Evolutionary conservation across 2,329 filamentous ascomycete species (phyloP).

Genomic region (Purpureocillium lavendulum): DNA sequence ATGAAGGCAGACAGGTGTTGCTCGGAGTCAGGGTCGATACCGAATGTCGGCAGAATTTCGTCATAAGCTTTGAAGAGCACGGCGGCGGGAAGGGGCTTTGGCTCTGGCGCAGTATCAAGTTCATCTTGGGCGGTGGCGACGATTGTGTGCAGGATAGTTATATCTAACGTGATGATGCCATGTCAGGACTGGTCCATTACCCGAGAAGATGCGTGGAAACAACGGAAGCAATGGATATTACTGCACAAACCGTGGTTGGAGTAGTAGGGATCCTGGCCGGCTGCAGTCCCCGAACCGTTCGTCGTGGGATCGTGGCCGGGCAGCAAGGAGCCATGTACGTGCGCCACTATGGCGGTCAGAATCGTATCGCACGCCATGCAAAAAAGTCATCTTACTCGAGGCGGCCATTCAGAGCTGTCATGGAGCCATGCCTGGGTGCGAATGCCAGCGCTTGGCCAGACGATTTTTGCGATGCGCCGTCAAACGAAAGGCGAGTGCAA

Average conservation of each 20-base stretch:
- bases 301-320: conserved; percentile 3
- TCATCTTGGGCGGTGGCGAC: conserved; percentile 63
- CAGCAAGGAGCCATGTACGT: background rate
- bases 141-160: conserved; percentile 69
- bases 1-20: conserved; percentile 70
- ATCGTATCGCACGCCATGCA: no score
- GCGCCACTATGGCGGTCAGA: no score
- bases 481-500: no score
- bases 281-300: background rate
- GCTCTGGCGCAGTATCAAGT: conserved; percentile 45
- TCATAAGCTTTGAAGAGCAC: conserved; percentile 80
- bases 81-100: conserved; percentile 60
- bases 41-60: conserved; percentile 60
- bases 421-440: conserved; percentile 18
- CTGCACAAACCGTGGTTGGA: conserved; percentile 52
- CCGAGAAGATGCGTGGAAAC: background rate
- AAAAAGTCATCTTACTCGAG: conserved; percentile 16
- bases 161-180: conserved; percentile 45
- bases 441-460: no score
- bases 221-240: background rate
- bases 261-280: conserved; percentile 34
- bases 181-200: conserved; percentile 2
- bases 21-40: conserved; percentile 64
- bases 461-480: no score
- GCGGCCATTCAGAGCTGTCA: conserved; percentile 19